Base-by-base conservation (phyloP, 2,329 filamentous ascomycete genomes). In the Pseudocercospora cruenta region DNA sequence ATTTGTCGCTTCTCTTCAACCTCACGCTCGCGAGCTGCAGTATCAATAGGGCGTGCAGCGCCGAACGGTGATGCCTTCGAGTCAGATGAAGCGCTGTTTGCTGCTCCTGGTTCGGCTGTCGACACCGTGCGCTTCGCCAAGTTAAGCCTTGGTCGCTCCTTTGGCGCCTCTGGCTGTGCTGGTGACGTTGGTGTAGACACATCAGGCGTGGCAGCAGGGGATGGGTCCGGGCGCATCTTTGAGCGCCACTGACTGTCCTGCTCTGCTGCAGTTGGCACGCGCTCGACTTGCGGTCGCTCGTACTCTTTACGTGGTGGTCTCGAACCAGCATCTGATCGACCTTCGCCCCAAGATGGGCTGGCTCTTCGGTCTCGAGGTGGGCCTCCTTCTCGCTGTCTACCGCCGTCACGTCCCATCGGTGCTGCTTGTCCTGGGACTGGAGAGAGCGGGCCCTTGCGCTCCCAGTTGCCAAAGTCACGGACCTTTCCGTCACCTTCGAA, bases 51-150 rank as follows among this genome's bases (percentile, higher is more conserved):
- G 69, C 91, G 90, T 64, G 95, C 95, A 67, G 91, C 94, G 74
- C 95, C 95, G 78, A 99, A 99, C 47, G 93, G 93, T 79, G 91
- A 98, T 26, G 93, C 87, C 84, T 97, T 98, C 49, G 91, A 83
- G 74, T 95, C 91, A 31, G 81, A 77, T 19, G 73, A 67, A 16
- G 74, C 65, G 49, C 71, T 66, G 28, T 78, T 74, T 12, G 74
- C 76, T 16, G 80, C 82, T 62, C 76, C 77, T 16, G 84, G 76
- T 10, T 88, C 83, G 24, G 88, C 85, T 74, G 96, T 94, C 0
- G 94, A 90, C 12, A 97, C 92, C 3, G 94, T 97, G 72, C 95
- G 89, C 86, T 98, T 98, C 70, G 89, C 83, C 26, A 99, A 87
- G 79, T 98, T 95, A 75, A 99, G 82, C 76, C 87, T 93, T 33